Conservation (phyloP, 164 flowering plant genomes). For the Pachysandra terminalis region DNA sequence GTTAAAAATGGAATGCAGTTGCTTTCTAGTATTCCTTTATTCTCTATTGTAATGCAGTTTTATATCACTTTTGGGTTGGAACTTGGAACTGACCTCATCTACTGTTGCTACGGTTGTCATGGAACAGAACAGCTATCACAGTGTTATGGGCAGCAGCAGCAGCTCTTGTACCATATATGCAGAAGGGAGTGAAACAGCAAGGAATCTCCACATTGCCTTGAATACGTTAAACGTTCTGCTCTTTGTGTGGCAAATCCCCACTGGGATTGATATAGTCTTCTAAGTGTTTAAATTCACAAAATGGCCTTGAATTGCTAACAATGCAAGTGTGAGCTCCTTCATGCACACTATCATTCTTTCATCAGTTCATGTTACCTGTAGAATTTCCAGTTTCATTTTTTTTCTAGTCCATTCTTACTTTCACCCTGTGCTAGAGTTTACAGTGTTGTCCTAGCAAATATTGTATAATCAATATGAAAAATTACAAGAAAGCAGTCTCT, state of each 20-base stretch:
- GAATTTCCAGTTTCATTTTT: background rate
- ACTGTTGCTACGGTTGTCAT: background rate
- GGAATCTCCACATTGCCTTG: slow-evolving; percentile 87
- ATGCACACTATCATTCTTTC: background rate
- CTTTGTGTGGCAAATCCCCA: slow-evolving; percentile 86
- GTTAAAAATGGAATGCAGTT: no score
- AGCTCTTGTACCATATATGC: slow-evolving; percentile 92
- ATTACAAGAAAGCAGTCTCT: background rate
- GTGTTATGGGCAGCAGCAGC: slow-evolving; percentile 96
- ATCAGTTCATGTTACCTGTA: background rate
- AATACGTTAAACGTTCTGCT: slow-evolving; percentile 69
- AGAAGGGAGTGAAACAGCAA: slow-evolving; percentile 92
- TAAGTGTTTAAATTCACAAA: slow-evolving; percentile 83
- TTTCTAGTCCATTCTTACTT: background rate
- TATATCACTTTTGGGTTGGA: background rate
- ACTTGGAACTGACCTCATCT: background rate
- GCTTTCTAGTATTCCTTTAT: no score
- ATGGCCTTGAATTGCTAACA: slow-evolving; percentile 59
- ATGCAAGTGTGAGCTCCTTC: background rate
- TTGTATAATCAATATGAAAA: background rate
- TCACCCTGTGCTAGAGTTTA: background rate
- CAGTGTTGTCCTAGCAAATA: no score
- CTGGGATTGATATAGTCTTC: slow-evolving; percentile 78
- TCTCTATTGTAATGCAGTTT: background rate
- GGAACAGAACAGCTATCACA: slow-evolving; percentile 69